A percentile compares a stretch with the other conserved stretches of the same genome.
phyloP scores from a whole-genome alignment of 441 rosid species.

The Brassica balearica region DNA sequence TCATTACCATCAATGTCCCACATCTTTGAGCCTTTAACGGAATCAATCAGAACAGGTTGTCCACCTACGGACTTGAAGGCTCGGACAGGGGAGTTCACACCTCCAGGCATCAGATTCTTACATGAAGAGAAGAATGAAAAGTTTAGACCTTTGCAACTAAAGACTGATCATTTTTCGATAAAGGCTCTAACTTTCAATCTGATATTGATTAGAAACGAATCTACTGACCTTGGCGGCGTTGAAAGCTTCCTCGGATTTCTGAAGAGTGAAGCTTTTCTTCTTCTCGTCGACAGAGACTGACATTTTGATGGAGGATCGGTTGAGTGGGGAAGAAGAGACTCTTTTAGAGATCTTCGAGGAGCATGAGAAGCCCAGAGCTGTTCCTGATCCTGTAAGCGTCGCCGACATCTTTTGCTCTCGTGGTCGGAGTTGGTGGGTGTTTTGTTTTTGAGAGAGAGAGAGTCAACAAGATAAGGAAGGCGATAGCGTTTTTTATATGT shows the following conservation, averaged over 20 bases:
- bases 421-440: constrained; percentile 22
- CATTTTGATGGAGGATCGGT: constrained; percentile 63
- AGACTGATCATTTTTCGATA: background rate
- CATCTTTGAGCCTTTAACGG: constrained; percentile 91
- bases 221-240: constrained; percentile 71
- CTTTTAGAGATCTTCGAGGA: constrained; percentile 48
- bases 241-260: constrained; percentile 91
- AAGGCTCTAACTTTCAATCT: background rate
- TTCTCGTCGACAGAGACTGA: constrained; percentile 77
- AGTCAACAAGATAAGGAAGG: constrained; percentile 48
- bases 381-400: constrained; percentile 60
- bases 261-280: constrained; percentile 73
- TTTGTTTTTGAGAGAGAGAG: constrained; percentile 7
- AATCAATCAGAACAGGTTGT: constrained; percentile 84
- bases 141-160: background rate
- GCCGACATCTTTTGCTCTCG: constrained; percentile 59
- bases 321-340: constrained; percentile 45
- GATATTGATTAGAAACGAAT: background rate
- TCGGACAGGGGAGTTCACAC: constrained; percentile 94
- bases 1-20: constrained; percentile 97
- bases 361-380: constrained; percentile 60
- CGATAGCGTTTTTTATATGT: constrained; percentile 13
- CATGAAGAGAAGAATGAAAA: constrained; percentile 15
- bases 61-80: constrained; percentile 98
- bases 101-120: constrained; percentile 97